These are phyloP conservation scores for Hemileccinum impolitum DNA, from an alignment of 768 basidiomycete genomes.

Conservation along the genomic window DNA sequence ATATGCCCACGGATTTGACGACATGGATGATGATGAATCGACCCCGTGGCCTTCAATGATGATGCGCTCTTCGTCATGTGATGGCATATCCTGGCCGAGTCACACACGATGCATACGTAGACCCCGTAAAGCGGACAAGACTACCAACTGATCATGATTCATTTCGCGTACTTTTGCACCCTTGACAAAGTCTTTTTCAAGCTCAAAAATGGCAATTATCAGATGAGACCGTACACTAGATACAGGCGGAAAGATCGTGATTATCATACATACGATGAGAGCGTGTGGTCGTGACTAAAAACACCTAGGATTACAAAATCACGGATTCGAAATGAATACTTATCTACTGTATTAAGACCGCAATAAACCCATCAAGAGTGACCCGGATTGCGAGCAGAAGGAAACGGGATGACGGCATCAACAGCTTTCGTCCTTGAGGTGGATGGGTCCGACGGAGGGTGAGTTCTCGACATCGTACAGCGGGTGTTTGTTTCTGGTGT, in stretches of 20 bases:
- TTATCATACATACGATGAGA: slow-evolving; percentile 10
- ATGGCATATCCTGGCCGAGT: too few relatives aligned
- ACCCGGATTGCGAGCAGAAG: not conserved
- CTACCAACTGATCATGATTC: too few relatives aligned
- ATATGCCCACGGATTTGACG: too few relatives aligned
- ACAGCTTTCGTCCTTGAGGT: slow-evolving; percentile 12
- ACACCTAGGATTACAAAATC: slow-evolving; percentile 3
- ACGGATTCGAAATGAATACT: not conserved
- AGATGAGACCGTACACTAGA: not conserved
- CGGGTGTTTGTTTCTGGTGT: slow-evolving; percentile 2
- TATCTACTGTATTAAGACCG: not conserved
- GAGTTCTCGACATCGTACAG: not conserved
- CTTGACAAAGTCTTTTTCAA: too few relatives aligned
- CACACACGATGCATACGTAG: too few relatives aligned
- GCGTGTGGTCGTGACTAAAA: slow-evolving; percentile 2
- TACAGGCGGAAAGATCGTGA: slow-evolving; percentile 7
- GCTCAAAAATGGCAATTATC: slow-evolving; percentile 1
- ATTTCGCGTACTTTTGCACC: too few relatives aligned
- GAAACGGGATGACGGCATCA: slow-evolving; percentile 1
- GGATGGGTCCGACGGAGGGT: slow-evolving; percentile 19
- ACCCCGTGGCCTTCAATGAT: too few relatives aligned
- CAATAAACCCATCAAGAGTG: not conserved
- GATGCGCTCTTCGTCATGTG: too few relatives aligned
- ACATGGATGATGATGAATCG: too few relatives aligned
- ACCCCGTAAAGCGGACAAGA: too few relatives aligned